A percentile compares a stretch with the other conserved stretches of the same genome.
Conservation (phyloP, 306 rosid species). For the Cicer chorassanicum region DNA sequence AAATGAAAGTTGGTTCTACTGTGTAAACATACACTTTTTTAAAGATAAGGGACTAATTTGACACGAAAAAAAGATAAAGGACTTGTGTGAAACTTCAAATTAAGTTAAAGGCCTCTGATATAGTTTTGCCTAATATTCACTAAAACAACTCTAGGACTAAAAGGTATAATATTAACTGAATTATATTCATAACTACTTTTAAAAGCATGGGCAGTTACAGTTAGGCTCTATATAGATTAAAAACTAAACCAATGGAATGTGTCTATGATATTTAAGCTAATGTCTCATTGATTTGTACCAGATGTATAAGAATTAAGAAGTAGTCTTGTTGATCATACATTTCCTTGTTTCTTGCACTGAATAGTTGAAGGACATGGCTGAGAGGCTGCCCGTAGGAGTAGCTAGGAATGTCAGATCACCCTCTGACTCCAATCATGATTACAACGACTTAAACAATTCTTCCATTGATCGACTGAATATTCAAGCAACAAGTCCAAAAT, state of each 20-base stretch:
- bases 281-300: not conserved
- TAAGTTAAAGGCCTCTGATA: too few relatives aligned
- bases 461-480: slow-evolving; percentile 60
- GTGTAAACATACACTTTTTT: too few relatives aligned
- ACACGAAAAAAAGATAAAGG: too few relatives aligned
- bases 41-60: too few relatives aligned
- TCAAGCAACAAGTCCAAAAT: slow-evolving; percentile 64
- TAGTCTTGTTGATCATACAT: slow-evolving; percentile 35
- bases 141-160: not conserved
- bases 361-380: slow-evolving; percentile 98
- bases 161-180: not conserved
- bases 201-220: not conserved
- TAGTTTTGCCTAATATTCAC: not conserved
- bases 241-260: not conserved
- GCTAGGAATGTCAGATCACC: slow-evolving; percentile 76
- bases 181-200: not conserved
- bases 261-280: slow-evolving; percentile 15
- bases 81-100: too few relatives aligned
- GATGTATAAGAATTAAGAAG: slow-evolving; percentile 3
- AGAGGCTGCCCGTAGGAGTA: slow-evolving; percentile 90
- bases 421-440: slow-evolving; percentile 62
- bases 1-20: too few relatives aligned
- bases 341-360: slow-evolving; percentile 40
- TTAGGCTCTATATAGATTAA: slow-evolving; percentile 8
- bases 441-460: slow-evolving; percentile 60